Base-by-base conservation (phyloP, 345 rosid species). In the Brassica rapa region DNA sequence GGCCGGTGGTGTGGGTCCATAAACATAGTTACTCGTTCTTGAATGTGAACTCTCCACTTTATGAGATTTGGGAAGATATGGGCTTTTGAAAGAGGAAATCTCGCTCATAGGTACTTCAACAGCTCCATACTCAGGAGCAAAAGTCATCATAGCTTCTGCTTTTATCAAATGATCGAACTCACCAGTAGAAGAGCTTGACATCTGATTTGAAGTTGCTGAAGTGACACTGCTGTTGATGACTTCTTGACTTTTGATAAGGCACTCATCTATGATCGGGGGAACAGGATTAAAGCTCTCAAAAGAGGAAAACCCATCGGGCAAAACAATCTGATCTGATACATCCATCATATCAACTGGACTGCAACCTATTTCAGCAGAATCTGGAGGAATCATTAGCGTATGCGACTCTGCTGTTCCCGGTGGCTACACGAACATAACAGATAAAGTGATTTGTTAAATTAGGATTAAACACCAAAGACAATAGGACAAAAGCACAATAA, bases 331-430 rank as follows among this genome's bases (percentile, higher is more conserved):
- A 77, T 91, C 98, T 55, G 90, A 83, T 78, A 83, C 90, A 86
- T 95, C 97, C 85, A 91, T 88, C 77, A 85, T 83, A 74, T 87
- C 90, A 63, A 83, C 82, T 8, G 98, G 97, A 88, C 96, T 93
- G 77, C 86, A 82, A 73, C 90, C 92, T 46, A 90, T 86, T 84
- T 89, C 94, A 80, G 91, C 91, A 81, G 88, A 82, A 80, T 93
- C 98, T 67, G 93, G 87, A 73, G 97, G 88, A 81, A 93, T 85
- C 83, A 93, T 82, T 77, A 89, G 87, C 66, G 96, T 84, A 78
- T 93, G 92, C 12, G 94, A 93, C 86, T 95, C 99, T 68, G 99
- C 98, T 83, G 98, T 93, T 84, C 99, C 99, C 53, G 99, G 99
- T 73, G 99, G 99, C 99, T 95, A 83, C 84, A 87, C 59, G 56